Percentiles rank a stretch among this genome's conserved stretches.
Conservation (phyloP, 2,329 filamentous ascomycete genomes). For the Hypomyces rosellus region DNA sequence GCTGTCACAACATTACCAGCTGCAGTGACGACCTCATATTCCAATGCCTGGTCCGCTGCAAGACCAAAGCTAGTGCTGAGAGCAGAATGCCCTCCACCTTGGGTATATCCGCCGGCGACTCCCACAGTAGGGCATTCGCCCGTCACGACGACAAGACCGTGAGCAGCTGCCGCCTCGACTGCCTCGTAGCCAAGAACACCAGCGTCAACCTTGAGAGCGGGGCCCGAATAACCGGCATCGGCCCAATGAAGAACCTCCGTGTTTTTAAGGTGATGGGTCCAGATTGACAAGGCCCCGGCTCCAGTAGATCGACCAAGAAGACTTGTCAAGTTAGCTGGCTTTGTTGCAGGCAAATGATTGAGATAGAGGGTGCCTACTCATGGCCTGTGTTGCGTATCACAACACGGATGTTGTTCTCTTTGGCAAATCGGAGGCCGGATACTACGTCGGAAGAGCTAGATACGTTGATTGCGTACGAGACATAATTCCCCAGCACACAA, state of each 20-base stretch:
- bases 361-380: constrained; percentile 31
- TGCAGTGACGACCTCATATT: constrained; percentile 48
- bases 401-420: constrained; percentile 37
- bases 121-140: constrained; percentile 53
- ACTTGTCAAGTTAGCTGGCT: background rate
- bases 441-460: constrained; percentile 24
- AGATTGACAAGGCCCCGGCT: constrained; percentile 33
- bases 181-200: constrained; percentile 48
- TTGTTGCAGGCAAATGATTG: background rate
- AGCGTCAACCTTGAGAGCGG: constrained; percentile 47
- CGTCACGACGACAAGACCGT: constrained; percentile 44
- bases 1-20: constrained; percentile 41
- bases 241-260: constrained; percentile 37
- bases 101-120: constrained; percentile 54
- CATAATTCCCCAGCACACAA: constrained; percentile 36
- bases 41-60: constrained; percentile 51
- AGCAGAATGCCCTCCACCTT: constrained; percentile 52
- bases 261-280: constrained; percentile 37
- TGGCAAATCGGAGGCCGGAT: constrained; percentile 26
- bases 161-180: constrained; percentile 36
- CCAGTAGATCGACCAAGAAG: constrained; percentile 52
- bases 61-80: constrained; percentile 49
- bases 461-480: constrained; percentile 30
- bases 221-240: constrained; percentile 38
- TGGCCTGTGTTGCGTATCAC: constrained; percentile 48